These are phyloP conservation scores for Chloranthus sessilifolius DNA, from an alignment of 164 flowering plant genomes.

Conservation along the genomic window DNA sequence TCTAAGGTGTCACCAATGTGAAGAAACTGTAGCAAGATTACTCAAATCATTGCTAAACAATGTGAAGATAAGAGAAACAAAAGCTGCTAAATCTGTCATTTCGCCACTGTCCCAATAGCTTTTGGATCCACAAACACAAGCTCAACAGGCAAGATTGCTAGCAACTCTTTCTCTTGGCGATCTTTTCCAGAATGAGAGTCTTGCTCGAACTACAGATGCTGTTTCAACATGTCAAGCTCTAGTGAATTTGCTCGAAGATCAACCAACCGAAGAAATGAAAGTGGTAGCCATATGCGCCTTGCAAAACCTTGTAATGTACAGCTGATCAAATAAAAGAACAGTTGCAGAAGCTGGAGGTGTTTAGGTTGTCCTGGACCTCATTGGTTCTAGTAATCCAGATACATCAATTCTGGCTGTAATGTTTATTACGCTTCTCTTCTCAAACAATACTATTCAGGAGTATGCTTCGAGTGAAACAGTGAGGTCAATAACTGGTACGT, in stretches of 20 bases:
- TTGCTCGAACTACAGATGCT: constrained; percentile 64
- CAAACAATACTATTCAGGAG: constrained; percentile 93
- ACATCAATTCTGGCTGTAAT: constrained; percentile 95
- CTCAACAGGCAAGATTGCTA: constrained; percentile 63
- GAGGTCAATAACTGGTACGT: constrained; percentile 90
- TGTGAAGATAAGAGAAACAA: constrained; percentile 69
- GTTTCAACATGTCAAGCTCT: constrained; percentile 82
- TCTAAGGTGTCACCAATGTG: constrained; percentile 69
- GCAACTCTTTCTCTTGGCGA: constrained; percentile 82
- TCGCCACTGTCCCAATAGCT: constrained; percentile 71
- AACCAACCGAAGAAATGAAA: constrained; percentile 87
- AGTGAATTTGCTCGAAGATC: constrained; percentile 75
- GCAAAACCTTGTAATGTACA: constrained; percentile 80
- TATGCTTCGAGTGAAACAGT: constrained; percentile 94
- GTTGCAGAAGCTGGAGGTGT: constrained; percentile 98
- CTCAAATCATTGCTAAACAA: constrained; percentile 66
- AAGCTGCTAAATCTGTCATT: constrained; percentile 60
- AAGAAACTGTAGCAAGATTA: constrained; percentile 68
- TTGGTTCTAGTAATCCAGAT: constrained; percentile 79
- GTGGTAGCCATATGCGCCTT: constrained; percentile 78
- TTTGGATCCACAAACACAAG: constrained; percentile 78
- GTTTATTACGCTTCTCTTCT: constrained; percentile 83
- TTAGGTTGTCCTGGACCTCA: constrained; percentile 83
- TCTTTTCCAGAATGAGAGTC: constrained; percentile 68
- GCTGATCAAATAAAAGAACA: constrained; percentile 82